A percentile compares a stretch with the other conserved stretches of the same genome.
Evolutionary conservation across 75 land plant genomes (phyloP).

Genomic region (Selaginella moellendorffii): DNA sequence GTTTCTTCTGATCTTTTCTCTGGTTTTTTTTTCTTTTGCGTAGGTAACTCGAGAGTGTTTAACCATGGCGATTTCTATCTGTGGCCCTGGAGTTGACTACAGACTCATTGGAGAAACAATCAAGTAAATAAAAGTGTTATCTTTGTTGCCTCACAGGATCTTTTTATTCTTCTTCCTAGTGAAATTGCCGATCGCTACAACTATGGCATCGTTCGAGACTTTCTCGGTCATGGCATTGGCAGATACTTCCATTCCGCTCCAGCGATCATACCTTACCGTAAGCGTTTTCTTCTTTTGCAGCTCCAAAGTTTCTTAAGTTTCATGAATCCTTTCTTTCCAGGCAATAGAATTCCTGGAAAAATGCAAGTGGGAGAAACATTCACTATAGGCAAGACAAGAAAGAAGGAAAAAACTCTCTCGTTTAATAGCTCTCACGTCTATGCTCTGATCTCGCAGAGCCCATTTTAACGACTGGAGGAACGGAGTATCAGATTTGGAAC

Average conservation of each 20-base stretch:
- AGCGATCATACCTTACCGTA: conserved; percentile 61
- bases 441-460: conserved; percentile 49
- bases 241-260: conserved; percentile 85
- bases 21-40: too few relatives aligned
- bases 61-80: conserved; percentile 68
- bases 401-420: neutral
- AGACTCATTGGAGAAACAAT: conserved; percentile 70
- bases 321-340: conserved; percentile 35
- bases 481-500: conserved; percentile 49
- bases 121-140: conserved; percentile 33
- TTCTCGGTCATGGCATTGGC: conserved; percentile 99
- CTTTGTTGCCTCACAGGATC: neutral
- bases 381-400: conserved; percentile 92
- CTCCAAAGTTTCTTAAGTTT: neutral
- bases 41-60: conserved; percentile 80
- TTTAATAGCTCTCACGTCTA: neutral
- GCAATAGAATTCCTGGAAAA: conserved; percentile 60
- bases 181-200: conserved; percentile 65
- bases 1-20: too few relatives aligned
- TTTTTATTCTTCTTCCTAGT: conserved; percentile 3
- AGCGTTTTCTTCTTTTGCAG: conserved; percentile 12
- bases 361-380: conserved; percentile 90
- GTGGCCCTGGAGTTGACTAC: conserved; percentile 77
- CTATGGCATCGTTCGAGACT: conserved; percentile 71
- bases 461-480: conserved; percentile 74